Evolutionary conservation across 805 yeast genomes (phyloP), one percentile per base, ranked within the genome.

Genomic region (Saturnispora silvae): DNA sequence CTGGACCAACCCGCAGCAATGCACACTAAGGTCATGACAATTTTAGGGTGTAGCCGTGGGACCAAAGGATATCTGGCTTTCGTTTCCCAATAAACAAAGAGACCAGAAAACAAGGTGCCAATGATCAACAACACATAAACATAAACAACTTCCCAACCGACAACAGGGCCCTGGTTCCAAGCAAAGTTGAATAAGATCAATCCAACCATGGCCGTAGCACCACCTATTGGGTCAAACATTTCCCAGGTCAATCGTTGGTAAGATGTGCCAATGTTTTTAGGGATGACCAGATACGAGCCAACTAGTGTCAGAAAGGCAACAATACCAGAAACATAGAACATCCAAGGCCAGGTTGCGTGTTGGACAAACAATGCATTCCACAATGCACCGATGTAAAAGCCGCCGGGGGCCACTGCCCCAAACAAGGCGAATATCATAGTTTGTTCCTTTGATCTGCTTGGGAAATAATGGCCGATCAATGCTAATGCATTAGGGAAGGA

Each of bases 141-240:
- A 45, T 80, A 81, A 1, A 77, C 67, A 2, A 50, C 51, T 9
- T 56, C 47, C 89, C 89, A 81, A 16, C 87, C 84, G 3, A 61
- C 77, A 4, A 70, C 65, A 0, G 89, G 83, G 3, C 81, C 89
- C 52, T 82, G 86, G 47, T 77, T 81, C 75, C 84, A 74, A 2
- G 73, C 72, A 51, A 81, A 75, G 46, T 77, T 80, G 52, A 82
- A 63, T 24, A 81, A 51, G 3, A 79, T 64, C 33, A 82, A 54
- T 0, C 83, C 84, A 5, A 59, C 40, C 4, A 81, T 68, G 3
- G 83, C 87, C 11, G 72, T 41, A 0, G 58, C 14, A 0, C 79
- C 61, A n/a, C 85, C 85, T 5, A 56, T 40, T 58, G 67, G 63
- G 48, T 74, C 78, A 57, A 72, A 67, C 33, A 40, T 44, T 16